Evolutionary conservation across 1,139 yeast species (phyloP).

Genomic region (Kluyveromyces sp.): DNA sequence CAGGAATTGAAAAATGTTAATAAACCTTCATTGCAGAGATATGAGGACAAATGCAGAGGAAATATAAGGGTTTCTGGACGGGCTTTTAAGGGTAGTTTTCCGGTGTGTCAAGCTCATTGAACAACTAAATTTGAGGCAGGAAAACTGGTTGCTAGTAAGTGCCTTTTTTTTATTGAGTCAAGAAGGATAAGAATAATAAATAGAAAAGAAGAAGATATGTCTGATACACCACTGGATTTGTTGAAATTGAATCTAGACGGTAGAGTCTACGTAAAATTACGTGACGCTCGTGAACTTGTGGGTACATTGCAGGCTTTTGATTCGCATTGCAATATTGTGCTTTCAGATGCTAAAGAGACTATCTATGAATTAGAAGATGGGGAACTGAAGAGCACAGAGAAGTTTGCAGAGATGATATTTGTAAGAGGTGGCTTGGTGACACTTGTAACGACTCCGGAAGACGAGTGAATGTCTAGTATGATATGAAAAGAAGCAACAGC

Average conservation of each 20-base stretch:
- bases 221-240: slow-evolving; percentile 73
- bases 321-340: slow-evolving; percentile 91
- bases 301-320: slow-evolving; percentile 95
- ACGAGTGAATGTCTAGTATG: slow-evolving; percentile 11
- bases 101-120: too few relatives aligned
- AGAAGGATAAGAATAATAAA: neutral
- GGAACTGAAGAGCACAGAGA: slow-evolving; percentile 40
- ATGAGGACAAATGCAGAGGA: too few relatives aligned
- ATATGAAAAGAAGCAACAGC: neutral
- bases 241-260: slow-evolving; percentile 85
- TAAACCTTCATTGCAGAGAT: too few relatives aligned
- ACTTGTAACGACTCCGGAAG: slow-evolving; percentile 49
- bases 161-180: too few relatives aligned
- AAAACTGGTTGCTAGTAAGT: neutral
- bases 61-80: too few relatives aligned
- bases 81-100: too few relatives aligned
- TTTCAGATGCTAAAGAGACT: slow-evolving; percentile 87
- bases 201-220: slow-evolving; percentile 11
- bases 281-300: slow-evolving; percentile 91
- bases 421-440: slow-evolving; percentile 96
- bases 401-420: slow-evolving; percentile 80
- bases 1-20: too few relatives aligned
- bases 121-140: neutral
- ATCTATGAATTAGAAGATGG: slow-evolving; percentile 51
- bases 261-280: slow-evolving; percentile 73